Base-by-base conservation (phyloP, 306 rosid species). In the Hippophae gyantsensis region DNA sequence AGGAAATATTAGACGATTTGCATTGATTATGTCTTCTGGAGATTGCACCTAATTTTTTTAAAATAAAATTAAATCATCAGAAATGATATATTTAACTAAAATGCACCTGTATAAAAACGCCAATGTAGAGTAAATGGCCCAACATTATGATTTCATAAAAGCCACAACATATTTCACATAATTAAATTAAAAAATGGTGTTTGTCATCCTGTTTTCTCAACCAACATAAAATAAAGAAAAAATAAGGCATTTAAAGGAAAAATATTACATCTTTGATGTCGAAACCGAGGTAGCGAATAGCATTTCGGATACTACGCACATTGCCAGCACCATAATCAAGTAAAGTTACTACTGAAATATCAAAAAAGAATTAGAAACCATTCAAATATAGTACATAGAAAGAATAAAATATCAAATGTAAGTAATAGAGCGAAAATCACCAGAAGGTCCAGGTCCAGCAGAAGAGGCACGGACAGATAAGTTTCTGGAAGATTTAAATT, bases 311-410 rank as follows among this genome's bases (percentile, higher is more conserved):
- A 65, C 99, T 88, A 56, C 95, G 86, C 62, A 92, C 96, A 65
- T 88, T 92, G 52, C 96, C 99, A 72, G 96, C 96, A 52, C 96
- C 96, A 59, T 88, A 88, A 59, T 92, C 96, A 56, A 92, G 95
- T 60, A 92, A 63, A 66, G 99, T 92, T 63, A 92, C 99, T 48
- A 75, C 99, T 87, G 65, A 42, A 74, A 26, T 23, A 48, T 42
- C 32, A 49, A 14, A 8, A 52, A 54, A 65, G 56, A 10, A 43
- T 13, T 67, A 52, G 52, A 3, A 11, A 7, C 43, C 32, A 63
- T 2, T 58, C 13, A 60, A 54, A 12, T 48, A 4, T 12, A 5
- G 3, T 54, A 40, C 23, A 51, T 9, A 13, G 13, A 4, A 13
- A 51, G 57, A 8, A 43, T 18, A n/a, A 9, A 54, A 43, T 14